Conservation (phyloP, 2,329 filamentous ascomycete species). For the Fusarium sp. region DNA sequence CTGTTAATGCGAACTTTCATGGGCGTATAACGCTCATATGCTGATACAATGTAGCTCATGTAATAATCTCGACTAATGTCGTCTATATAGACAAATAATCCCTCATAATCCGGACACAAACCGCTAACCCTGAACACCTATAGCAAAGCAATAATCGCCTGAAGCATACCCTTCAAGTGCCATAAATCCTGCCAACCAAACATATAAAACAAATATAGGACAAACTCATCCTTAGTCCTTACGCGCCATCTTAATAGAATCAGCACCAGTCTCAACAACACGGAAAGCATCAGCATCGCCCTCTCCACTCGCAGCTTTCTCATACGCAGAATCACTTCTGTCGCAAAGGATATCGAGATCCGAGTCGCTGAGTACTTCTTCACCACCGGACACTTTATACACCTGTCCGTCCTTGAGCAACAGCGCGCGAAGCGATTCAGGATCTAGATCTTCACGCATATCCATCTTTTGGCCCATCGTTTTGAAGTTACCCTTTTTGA, state of each 20-base stretch:
- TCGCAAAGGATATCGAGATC: constrained; percentile 86
- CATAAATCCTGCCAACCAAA: neutral
- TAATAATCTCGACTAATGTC: neutral
- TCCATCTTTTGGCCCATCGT: constrained; percentile 72
- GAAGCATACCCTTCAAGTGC: neutral
- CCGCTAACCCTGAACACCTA: neutral
- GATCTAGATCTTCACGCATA: constrained; percentile 64
- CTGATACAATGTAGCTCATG: neutral
- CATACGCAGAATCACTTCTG: constrained; percentile 72
- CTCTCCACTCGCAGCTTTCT: constrained; percentile 79
- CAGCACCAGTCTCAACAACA: constrained; percentile 79
- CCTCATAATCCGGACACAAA: neutral
- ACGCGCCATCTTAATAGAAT: constrained; percentile 60
- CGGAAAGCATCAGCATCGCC: constrained; percentile 78
- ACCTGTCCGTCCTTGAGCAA: constrained; percentile 78
- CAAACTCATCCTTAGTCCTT: too few species aligned
- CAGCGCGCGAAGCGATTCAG: constrained; percentile 69
- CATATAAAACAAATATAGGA: too few species aligned
- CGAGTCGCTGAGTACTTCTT: constrained; percentile 75
- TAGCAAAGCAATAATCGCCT: constrained; percentile 2
- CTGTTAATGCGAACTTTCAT: too few species aligned
- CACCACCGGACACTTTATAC: constrained; percentile 67
- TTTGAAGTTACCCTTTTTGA: constrained; percentile 89
- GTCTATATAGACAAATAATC: neutral
- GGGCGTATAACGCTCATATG: too few species aligned